Percentiles rank a stretch among this genome's conserved stretches.
Evolutionary conservation across 2,329 filamentous ascomycete genomes (phyloP).

Genomic region (Aspergillus neotritici): DNA sequence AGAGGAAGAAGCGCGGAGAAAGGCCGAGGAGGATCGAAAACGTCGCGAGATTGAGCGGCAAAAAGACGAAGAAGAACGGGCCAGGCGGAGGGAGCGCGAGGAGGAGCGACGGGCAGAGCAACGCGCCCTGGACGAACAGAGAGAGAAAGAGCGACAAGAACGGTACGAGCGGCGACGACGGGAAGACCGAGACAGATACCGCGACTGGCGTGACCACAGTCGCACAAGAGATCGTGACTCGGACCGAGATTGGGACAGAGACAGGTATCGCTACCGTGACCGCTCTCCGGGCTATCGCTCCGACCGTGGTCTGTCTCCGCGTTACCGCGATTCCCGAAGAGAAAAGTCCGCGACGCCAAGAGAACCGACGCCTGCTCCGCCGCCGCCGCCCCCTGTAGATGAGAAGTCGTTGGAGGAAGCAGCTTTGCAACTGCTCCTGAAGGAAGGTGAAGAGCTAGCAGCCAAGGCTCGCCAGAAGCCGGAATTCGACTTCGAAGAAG

Average conservation of each 20-base stretch:
- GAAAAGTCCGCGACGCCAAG: constrained; percentile 31
- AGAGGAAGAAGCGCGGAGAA: constrained; percentile 36
- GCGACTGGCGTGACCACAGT: constrained; percentile 34
- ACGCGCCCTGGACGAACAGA: constrained; percentile 48
- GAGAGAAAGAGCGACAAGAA: constrained; percentile 47
- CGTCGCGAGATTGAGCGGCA: constrained; percentile 41
- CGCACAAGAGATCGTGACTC: constrained; percentile 29
- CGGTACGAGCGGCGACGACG: constrained; percentile 40
- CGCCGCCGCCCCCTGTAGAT: constrained; percentile 35
- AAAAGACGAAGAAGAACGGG: constrained; percentile 42
- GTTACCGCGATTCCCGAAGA: constrained; percentile 26
- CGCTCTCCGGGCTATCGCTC: constrained; percentile 29
- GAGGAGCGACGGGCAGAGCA: constrained; percentile 47
- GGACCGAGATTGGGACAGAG: constrained; percentile 21
- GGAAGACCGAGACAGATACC: constrained; percentile 44
- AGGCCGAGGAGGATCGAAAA: constrained; percentile 39
- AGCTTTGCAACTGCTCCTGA: constrained; percentile 49
- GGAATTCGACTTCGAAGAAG: constrained; percentile 48
- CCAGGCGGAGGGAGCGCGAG: constrained; percentile 47
- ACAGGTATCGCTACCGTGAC: constrained; percentile 25
- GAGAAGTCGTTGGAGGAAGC: constrained; percentile 53
- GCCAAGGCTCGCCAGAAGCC: constrained; percentile 47
- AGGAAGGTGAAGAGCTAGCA: constrained; percentile 51
- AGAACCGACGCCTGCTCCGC: constrained; percentile 26
- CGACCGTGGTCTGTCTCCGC: constrained; percentile 26